Evolutionary conservation across 2,329 filamentous ascomycete species (phyloP).

Genomic region (Zymoseptoria brevis): DNA sequence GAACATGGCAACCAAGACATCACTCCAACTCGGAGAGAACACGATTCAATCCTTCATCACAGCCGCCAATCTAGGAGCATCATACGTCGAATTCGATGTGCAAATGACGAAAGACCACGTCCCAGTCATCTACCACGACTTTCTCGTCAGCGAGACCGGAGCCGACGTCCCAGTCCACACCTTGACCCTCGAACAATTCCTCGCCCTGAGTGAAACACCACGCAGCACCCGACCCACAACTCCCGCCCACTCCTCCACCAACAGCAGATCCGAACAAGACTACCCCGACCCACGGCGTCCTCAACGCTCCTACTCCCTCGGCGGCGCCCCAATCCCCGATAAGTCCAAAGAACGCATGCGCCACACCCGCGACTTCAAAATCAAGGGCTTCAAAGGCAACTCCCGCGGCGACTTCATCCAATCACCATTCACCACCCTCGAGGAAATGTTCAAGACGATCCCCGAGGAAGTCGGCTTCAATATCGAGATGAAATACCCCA

Average conservation of each 20-base stretch:
- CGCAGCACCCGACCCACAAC: constrained; percentile 12
- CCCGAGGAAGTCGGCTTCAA: constrained; percentile 86
- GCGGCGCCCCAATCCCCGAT: constrained; percentile 39
- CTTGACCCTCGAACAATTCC: constrained; percentile 87
- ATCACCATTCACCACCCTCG: constrained; percentile 87
- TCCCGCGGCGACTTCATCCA: constrained; percentile 91
- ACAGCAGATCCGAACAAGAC: constrained; percentile 4
- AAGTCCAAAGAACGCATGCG: constrained; percentile 71
- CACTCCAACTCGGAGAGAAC: constrained; percentile 91
- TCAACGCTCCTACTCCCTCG: constrained; percentile 53
- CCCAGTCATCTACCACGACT: constrained; percentile 97
- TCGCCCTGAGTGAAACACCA: constrained; percentile 36
- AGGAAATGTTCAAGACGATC: constrained; percentile 82
- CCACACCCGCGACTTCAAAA: constrained; percentile 90
- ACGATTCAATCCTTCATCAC: constrained; percentile 93
- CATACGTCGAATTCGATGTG: constrained; percentile 71
- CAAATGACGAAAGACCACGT: constrained; percentile 98
- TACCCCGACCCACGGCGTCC: constrained; percentile 13
- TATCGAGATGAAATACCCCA: constrained; percentile 98
- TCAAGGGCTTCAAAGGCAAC: constrained; percentile 92
- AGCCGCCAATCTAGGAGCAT: constrained; percentile 81
- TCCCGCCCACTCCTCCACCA: constrained; percentile 3
- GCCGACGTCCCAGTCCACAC: constrained; percentile 96
- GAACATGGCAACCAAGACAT: constrained; percentile 73
- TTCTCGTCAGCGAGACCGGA: constrained; percentile 92